Base-by-base conservation (phyloP, 73 alveolate genomes). In the Paraurostyla sp. region DNA sequence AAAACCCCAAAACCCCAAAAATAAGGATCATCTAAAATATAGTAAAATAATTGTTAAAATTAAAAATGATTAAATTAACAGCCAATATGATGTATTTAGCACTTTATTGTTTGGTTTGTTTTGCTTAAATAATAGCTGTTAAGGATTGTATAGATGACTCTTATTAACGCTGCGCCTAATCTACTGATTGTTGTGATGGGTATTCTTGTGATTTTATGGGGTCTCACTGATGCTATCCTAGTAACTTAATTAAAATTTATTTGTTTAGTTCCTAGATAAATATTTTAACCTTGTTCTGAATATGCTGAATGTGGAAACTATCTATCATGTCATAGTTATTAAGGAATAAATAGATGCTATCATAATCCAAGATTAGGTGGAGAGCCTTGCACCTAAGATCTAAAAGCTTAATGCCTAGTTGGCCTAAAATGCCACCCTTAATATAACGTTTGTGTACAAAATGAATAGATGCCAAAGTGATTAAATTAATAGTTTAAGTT, bases 261-360 rank as follows among this genome's bases (percentile, higher is more conserved):
- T 16, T 23, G 32, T 60, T 16, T 60, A 60, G 78, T 29, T 16
- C 78, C 78, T 29, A 60, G 78, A 60, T 23, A 60, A 27, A 60
- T 60, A 60, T 60, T 60, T 60, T 23, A 60, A 60, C 78, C 78
- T 9, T 60, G 78, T 60, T 16, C 50, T 30, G 13, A 60, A 29
- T 60, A 60, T 29, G 78, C 78, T 7, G 78, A 60, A 33, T 60
- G 78, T 60, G 78, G 78, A 27, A 50, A 60, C 50, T 60, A 60
- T 60, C 50, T 60, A 9, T 60, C 78, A 27, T 60, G 78, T 50
- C 78, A 60, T 30, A 60, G 29, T 60, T 60, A 16, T 2, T 29
- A 60, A 11, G 78, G 50, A 9, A 30, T 60, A 9, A 60, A 60
- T 33, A 60, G 78, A 60, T 60, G 78, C 50, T 60, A 60, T 30